Evolutionary conservation across 805 yeast species (phyloP).

Genomic region (Starmerella asiatica): DNA sequence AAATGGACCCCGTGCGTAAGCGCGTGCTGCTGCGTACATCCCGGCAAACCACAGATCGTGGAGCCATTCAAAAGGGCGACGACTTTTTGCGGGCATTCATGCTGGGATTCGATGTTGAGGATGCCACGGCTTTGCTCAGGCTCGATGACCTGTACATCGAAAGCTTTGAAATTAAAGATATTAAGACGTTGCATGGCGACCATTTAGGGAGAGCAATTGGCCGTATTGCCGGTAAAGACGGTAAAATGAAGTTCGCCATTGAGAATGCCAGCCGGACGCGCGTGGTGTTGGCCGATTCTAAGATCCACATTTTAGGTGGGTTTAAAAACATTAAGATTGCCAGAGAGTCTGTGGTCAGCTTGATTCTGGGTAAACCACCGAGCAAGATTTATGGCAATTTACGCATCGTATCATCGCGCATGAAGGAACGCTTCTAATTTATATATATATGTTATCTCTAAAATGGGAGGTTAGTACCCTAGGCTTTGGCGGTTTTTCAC

Average conservation of each 20-base stretch:
- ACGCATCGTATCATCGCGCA: conserved; percentile 90
- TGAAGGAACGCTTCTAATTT: conserved; percentile 79
- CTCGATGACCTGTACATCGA: conserved; percentile 93
- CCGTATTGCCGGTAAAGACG: conserved; percentile 99
- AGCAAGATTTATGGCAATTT: conserved; percentile 96
- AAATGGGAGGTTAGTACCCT: no score
- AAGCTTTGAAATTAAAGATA: conserved; percentile 93
- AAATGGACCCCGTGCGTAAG: conserved; percentile 75
- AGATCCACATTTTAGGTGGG: conserved; percentile 93
- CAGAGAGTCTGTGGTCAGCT: conserved; percentile 88
- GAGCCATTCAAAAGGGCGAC: conserved; percentile 95
- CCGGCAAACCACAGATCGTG: conserved; percentile 71
- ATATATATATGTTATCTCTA: no score
- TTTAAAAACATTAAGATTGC: conserved; percentile 96
- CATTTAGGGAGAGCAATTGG: conserved; percentile 98
- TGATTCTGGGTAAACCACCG: conserved; percentile 95
- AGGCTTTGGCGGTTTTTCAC: no score
- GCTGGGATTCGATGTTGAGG: conserved; percentile 92
- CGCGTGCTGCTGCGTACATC: conserved; percentile 80
- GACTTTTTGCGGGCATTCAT: conserved; percentile 94
- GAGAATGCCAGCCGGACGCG: conserved; percentile 98
- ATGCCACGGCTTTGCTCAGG: conserved; percentile 85
- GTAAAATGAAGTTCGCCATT: conserved; percentile 95
- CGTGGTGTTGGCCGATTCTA: conserved; percentile 91
- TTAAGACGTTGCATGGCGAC: conserved; percentile 87